These are phyloP conservation scores for Myxozyma geophila DNA, from an alignment of 805 yeast species.

Conservation along the genomic window DNA sequence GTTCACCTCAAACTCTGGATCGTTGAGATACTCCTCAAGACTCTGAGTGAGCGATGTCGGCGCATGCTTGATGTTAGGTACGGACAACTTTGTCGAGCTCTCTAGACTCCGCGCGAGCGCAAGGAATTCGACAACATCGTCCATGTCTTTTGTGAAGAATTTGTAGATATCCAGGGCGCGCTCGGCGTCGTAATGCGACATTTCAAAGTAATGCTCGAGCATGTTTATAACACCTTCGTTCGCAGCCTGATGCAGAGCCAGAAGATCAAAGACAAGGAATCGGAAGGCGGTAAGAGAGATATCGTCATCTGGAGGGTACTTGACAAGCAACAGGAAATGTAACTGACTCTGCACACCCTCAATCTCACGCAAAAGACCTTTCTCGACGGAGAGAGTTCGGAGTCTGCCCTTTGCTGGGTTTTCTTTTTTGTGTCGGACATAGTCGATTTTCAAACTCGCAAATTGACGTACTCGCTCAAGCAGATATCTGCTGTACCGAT, in stretches of 20 bases:
- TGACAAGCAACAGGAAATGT: slow-evolving; percentile 71
- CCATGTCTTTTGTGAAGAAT: slow-evolving; percentile 81
- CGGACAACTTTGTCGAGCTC: slow-evolving; percentile 82
- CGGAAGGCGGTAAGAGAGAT: slow-evolving; percentile 82
- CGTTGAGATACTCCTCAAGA: slow-evolving; percentile 85
- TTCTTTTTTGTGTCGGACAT: slow-evolving; percentile 59
- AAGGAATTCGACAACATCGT: slow-evolving; percentile 82
- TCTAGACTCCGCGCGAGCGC: slow-evolving; percentile 89
- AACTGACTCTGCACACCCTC: slow-evolving; percentile 86
- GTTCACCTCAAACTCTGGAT: slow-evolving; percentile 80
- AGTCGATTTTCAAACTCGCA: slow-evolving; percentile 68
- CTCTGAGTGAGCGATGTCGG: slow-evolving; percentile 90
- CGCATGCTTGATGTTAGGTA: slow-evolving; percentile 96
- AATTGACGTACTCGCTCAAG: slow-evolving; percentile 70
- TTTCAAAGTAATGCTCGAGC: slow-evolving; percentile 92
- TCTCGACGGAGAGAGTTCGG: slow-evolving; percentile 66
- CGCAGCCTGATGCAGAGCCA: slow-evolving; percentile 82
- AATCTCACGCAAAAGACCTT: slow-evolving; percentile 80
- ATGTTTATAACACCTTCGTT: slow-evolving; percentile 96
- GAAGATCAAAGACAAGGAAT: slow-evolving; percentile 84
- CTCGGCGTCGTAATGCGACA: slow-evolving; percentile 83
- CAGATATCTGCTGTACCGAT: slow-evolving; percentile 74
- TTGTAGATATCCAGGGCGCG: slow-evolving; percentile 84
- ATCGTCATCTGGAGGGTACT: slow-evolving; percentile 81
- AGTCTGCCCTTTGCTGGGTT: slow-evolving; percentile 55